Percentiles rank a stretch among this genome's conserved stretches.
phyloP scores from a whole-genome alignment of 352 stramenopile genomes.

The Globisporangium recalcitrans region DNA sequence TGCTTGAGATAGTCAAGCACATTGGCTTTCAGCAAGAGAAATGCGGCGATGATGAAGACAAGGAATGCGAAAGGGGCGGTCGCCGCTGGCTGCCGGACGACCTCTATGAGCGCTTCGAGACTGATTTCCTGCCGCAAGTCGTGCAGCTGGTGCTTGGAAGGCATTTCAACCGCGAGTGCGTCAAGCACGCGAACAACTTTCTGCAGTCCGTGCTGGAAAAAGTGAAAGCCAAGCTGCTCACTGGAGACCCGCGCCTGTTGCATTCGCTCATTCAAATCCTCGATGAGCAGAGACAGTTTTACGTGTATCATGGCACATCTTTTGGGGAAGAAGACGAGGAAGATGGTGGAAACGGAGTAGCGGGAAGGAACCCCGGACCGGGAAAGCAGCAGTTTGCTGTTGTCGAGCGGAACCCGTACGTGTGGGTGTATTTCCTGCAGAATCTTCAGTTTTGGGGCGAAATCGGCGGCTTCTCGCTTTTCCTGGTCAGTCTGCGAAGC shows the following conservation, averaged over 20 bases:
- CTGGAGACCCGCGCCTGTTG: constrained; percentile 35
- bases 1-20: constrained; percentile 26
- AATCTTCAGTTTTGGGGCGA: constrained; percentile 56
- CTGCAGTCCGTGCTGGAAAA: constrained; percentile 39
- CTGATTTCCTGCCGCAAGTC: constrained; percentile 50
- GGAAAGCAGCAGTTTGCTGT: constrained; percentile 1
- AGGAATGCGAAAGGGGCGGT: not conserved
- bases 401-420: constrained; percentile 17
- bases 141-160: constrained; percentile 46
- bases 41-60: not conserved
- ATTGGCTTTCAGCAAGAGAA: constrained; percentile 4
- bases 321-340: not conserved
- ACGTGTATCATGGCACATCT: constrained; percentile 26
- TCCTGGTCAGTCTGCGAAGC: constrained; percentile 36
- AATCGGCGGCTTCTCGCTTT: constrained; percentile 45
- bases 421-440: constrained; percentile 33
- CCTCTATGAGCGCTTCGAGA: constrained; percentile 35
- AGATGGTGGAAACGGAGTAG: constrained; percentile 1
- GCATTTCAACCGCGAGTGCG: constrained; percentile 25
- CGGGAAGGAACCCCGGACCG: not conserved
- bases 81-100: constrained; percentile 24
- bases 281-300: constrained; percentile 57
- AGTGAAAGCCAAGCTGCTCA: constrained; percentile 23
- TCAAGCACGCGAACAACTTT: constrained; percentile 38
- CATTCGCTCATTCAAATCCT: constrained; percentile 47